Evolutionary conservation across 106 monocot genomes (phyloP), one percentile per base, ranked within the genome.

Genomic region (Allium sativum): DNA sequence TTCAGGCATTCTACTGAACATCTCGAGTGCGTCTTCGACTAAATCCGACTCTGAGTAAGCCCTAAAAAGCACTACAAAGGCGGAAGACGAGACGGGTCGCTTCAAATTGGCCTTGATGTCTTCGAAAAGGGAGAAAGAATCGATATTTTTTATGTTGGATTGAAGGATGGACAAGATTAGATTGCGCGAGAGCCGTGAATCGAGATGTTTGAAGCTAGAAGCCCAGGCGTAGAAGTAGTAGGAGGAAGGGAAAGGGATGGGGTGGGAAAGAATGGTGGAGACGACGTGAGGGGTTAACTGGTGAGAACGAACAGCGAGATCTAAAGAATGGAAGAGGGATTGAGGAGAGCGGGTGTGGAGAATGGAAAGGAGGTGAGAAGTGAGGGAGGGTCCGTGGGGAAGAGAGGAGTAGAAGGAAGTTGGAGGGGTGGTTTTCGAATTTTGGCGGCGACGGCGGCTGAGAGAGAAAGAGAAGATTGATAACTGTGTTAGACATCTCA

Each of bases 181-280:
- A 68, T 70, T 62, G 80, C 76, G 62, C 53, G 80, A 69, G 51
- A 15, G 31, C 45, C 58, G 65, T 56, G 71, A 74, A 67, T 82
- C 72, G 65, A 98, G 80, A 50, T 17, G 64, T 40, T 44, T 47
- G 45, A 53, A 64, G 41, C 40, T 40, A 47, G 79, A 72, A 52
- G 68, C 52, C 85, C 85, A 90, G 69, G 72, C 45, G 83, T 80
- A 91, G 73, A 86, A 70, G 70, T 74, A 82, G 72, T 79, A 74
- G 43, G 80, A 58, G 48, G 73, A 19, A 44, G 44, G 54, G 48
- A 59, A 19, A 55, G 72, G 40, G 18, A 65, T 45, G 62, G 66
- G 55, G 61, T 15, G 11, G 48, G 47, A 58, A 67, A 81, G 82
- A 69, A 78, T 70, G 65, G 74, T 31, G 20, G 79, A 40, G 68